Conservation (phyloP, 1,284 basidiomycete genomes). For the Salmacisia buchloeana region DNA sequence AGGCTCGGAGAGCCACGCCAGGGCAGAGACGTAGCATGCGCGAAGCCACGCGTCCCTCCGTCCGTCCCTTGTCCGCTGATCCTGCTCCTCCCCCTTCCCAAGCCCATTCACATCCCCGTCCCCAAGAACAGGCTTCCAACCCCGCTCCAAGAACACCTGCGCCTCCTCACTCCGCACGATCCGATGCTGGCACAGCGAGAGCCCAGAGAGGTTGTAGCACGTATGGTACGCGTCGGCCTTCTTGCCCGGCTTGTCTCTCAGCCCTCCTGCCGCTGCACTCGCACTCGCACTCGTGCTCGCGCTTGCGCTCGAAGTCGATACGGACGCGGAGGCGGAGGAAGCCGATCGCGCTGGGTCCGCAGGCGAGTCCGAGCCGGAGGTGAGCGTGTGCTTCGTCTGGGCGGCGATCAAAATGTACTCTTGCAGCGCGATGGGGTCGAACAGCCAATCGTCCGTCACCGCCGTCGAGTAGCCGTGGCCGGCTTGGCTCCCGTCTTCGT, state of each 20-base stretch:
- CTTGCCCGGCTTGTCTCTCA: conserved; percentile 94
- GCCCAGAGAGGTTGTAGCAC: conserved; percentile 48
- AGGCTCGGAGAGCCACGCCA: conserved; percentile 26
- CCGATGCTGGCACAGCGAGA: conserved; percentile 40
- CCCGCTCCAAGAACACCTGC: conserved; percentile 3
- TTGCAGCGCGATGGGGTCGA: conserved; percentile 63
- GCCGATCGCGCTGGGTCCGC: no score
- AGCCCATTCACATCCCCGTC: conserved; percentile 9
- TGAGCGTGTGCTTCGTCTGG: no score
- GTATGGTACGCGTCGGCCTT: conserved; percentile 53
- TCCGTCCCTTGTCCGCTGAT: background rate
- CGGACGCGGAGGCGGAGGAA: no score
- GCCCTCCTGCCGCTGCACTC: conserved; percentile 65
- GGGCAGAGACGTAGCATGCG: conserved; percentile 23
- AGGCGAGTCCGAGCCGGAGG: no score
- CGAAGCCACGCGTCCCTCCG: conserved; percentile 19
- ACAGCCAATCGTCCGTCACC: conserved; percentile 19
- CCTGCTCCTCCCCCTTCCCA: background rate
- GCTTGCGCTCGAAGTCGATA: no score
- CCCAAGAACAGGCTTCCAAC: background rate
- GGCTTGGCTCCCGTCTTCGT: no score
- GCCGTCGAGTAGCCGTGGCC: background rate
- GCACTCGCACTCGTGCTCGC: no score
- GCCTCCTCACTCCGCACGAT: conserved; percentile 37
- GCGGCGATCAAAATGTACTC: conserved; percentile 80